phyloP scores from a whole-genome alignment of 148 eudicot genomes.

The Polygonum maritimum region DNA sequence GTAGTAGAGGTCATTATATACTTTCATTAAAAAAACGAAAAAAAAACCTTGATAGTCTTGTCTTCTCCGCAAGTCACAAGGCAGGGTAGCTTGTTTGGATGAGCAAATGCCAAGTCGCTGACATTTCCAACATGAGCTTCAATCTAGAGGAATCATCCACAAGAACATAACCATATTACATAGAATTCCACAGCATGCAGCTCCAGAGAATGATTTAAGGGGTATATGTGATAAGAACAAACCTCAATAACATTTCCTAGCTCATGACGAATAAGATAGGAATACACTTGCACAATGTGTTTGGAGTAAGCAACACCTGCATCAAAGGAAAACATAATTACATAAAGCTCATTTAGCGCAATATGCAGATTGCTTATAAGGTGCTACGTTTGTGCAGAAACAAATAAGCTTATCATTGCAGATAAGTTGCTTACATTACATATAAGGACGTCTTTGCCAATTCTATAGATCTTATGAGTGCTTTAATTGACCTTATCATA shows the following conservation, averaged over 20 bases:
- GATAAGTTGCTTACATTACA: neutral
- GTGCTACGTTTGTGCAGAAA: no score
- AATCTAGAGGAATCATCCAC: slow-evolving; percentile 26
- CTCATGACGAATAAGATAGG: slow-evolving; percentile 5
- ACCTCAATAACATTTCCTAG: slow-evolving; percentile 8
- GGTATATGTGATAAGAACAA: slow-evolving; percentile 1
- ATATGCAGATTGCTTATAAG: neutral
- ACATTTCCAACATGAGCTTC: slow-evolving; percentile 82
- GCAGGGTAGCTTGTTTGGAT: slow-evolving; percentile 74
- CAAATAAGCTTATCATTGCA: no score
- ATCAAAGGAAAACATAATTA: neutral
- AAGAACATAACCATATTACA: slow-evolving; percentile 8
- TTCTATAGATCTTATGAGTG: neutral
- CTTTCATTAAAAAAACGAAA: neutral
- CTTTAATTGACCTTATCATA: neutral
- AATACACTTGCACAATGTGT: slow-evolving; percentile 9
- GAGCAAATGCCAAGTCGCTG: slow-evolving; percentile 87
- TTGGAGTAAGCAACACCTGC: slow-evolving; percentile 11
- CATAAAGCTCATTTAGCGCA: neutral
- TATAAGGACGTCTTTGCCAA: neutral
- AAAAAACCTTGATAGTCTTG: slow-evolving; percentile 67
- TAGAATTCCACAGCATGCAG: neutral
- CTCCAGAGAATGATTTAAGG: neutral
- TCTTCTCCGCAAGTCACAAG: slow-evolving; percentile 93
- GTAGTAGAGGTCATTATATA: neutral